These are phyloP conservation scores for Harrya chromipes DNA, from an alignment of 768 basidiomycete genomes.

Conservation along the genomic window DNA sequence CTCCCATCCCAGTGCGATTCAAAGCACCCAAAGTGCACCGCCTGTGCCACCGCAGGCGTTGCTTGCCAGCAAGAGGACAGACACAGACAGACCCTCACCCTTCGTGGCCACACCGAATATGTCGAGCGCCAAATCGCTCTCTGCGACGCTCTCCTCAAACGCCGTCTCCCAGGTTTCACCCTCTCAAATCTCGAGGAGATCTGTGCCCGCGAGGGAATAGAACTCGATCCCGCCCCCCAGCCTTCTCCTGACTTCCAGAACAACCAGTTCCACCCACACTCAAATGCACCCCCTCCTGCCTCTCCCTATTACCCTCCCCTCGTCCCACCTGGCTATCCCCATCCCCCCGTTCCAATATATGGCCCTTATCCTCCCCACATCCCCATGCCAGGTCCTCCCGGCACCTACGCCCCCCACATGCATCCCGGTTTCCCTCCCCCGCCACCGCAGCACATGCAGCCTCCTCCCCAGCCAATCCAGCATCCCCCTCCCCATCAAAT, in stretches of 20 bases:
- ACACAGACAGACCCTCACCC: constrained; percentile 82
- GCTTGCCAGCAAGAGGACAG: constrained; percentile 86
- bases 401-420: constrained; percentile 53
- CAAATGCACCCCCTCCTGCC: constrained; percentile 24
- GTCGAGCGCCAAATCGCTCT: constrained; percentile 78
- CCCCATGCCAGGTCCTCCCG: constrained; percentile 38
- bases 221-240: constrained; percentile 32
- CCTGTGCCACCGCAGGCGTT: constrained; percentile 77
- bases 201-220: constrained; percentile 65
- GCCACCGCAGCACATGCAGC: constrained; percentile 36
- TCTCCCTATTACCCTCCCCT: constrained; percentile 33
- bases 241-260: constrained; percentile 30
- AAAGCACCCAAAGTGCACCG: constrained; percentile 83
- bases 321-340: constrained; percentile 47
- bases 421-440: constrained; percentile 60
- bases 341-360: constrained; percentile 41
- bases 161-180: constrained; percentile 63
- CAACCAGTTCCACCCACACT: constrained; percentile 34
- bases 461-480: constrained; percentile 34
- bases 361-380: constrained; percentile 43
- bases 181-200: constrained; percentile 64
- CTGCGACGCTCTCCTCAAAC: constrained; percentile 76
- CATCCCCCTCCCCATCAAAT: constrained; percentile 24
- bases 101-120: constrained; percentile 78
- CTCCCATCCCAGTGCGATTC: constrained; percentile 72